phyloP scores from a whole-genome alignment of 2,329 filamentous ascomycete species.

The Microsporum canis region DNA sequence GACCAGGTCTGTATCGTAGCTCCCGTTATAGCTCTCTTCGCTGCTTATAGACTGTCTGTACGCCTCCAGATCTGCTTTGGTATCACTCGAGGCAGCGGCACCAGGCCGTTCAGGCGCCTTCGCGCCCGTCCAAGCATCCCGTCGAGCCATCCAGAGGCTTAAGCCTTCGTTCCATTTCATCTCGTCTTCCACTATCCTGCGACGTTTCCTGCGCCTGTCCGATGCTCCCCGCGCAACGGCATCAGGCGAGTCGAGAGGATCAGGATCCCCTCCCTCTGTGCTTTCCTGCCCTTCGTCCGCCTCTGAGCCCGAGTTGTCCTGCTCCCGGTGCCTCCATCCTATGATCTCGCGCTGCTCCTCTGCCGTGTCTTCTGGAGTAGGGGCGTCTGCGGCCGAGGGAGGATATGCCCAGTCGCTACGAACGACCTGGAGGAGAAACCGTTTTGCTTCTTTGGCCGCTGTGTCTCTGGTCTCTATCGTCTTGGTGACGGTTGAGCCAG shows the following conservation, averaged over 20 bases:
- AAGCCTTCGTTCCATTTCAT: conserved; percentile 71
- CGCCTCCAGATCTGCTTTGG: neutral
- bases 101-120: conserved; percentile 14
- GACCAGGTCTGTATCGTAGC: conserved; percentile 10
- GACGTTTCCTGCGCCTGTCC: conserved; percentile 45
- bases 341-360: conserved; percentile 8
- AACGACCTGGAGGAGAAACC: conserved; percentile 30
- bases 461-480: conserved; percentile 26
- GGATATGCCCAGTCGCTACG: conserved; percentile 34
- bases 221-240: conserved; percentile 31
- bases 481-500: neutral
- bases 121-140: conserved; percentile 79
- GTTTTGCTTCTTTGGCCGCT: conserved; percentile 32
- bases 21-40: conserved; percentile 10
- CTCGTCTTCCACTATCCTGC: conserved; percentile 51
- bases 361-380: neutral
- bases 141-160: conserved; percentile 62
- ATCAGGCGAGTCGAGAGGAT: conserved; percentile 33
- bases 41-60: conserved; percentile 11
- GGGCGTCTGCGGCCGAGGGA: neutral
- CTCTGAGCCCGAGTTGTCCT: conserved; percentile 15
- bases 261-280: conserved; percentile 18
- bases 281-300: neutral
- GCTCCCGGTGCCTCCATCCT: conserved; percentile 14
- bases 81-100: neutral